Conservation (phyloP, 805 yeast species). For the Pichia eremophila region DNA sequence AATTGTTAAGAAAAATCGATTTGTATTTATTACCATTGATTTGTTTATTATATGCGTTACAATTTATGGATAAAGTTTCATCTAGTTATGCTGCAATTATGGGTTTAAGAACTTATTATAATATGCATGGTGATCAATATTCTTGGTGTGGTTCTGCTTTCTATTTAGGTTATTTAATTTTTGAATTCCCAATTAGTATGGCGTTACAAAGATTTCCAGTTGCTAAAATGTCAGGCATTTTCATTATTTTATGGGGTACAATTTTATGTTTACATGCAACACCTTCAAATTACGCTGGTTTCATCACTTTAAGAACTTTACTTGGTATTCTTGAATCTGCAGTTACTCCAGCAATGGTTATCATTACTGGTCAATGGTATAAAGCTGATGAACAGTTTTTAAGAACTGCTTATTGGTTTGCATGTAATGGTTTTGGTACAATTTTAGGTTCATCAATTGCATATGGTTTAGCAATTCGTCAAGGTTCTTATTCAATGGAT, state of each 20-base stretch:
- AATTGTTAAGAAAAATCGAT: constrained; percentile 35
- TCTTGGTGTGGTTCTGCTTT: constrained; percentile 23
- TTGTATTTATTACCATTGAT: constrained; percentile 40
- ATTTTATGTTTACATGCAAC: constrained; percentile 39
- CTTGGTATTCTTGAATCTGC: constrained; percentile 36
- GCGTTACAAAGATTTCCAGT: constrained; percentile 37
- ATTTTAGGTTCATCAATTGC: constrained; percentile 26
- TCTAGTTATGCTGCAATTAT: constrained; percentile 46
- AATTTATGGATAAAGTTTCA: constrained; percentile 53
- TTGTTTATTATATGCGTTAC: constrained; percentile 39
- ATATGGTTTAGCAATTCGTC: constrained; percentile 24
- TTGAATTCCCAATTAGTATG: constrained; percentile 43
- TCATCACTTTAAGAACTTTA: constrained; percentile 37
- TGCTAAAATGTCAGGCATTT: constrained; percentile 27
- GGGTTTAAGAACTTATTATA: constrained; percentile 42
- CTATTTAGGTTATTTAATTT: constrained; percentile 37
- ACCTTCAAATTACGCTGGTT: constrained; percentile 37
- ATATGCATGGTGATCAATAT: constrained; percentile 35
- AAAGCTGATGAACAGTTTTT: constrained; percentile 25
- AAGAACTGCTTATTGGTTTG: constrained; percentile 24
- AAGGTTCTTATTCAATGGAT: constrained; percentile 15
- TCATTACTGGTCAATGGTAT: constrained; percentile 26
- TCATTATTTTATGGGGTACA: constrained; percentile 35
- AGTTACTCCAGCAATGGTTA: constrained; percentile 29
- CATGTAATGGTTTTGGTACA: constrained; percentile 23